Evolutionary conservation across 768 basidiomycete species (phyloP).

Genomic region (Naganishia kalamii): DNA sequence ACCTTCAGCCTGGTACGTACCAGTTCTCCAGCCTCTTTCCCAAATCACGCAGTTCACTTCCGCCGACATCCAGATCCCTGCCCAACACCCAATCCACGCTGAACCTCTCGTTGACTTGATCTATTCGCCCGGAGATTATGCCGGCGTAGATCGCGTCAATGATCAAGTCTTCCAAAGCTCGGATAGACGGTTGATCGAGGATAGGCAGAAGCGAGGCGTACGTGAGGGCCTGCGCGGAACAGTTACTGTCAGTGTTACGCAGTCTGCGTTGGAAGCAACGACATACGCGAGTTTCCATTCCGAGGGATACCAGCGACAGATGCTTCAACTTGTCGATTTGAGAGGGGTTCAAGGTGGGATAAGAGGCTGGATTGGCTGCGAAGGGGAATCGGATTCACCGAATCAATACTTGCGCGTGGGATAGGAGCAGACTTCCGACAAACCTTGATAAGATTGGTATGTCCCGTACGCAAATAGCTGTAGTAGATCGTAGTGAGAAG

Average conservation of each 20-base stretch:
- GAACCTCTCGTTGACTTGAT: slow-evolving; percentile 58
- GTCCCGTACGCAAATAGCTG: slow-evolving; percentile 87
- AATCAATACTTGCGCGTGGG: background rate
- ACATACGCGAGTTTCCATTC: slow-evolving; percentile 67
- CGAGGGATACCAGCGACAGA: slow-evolving; percentile 80
- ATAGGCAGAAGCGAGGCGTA: slow-evolving; percentile 65
- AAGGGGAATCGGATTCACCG: background rate
- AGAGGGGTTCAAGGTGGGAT: slow-evolving; percentile 63
- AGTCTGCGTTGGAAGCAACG: background rate
- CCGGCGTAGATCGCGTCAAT: slow-evolving; percentile 94
- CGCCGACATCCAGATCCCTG: slow-evolving; percentile 57
- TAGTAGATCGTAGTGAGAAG: slow-evolving; percentile 60
- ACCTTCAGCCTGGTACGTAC: slow-evolving; percentile 29
- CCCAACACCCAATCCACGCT: slow-evolving; percentile 92
- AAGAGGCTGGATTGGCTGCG: slow-evolving; percentile 60
- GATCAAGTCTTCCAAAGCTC: slow-evolving; percentile 90
- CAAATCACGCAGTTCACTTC: slow-evolving; percentile 25
- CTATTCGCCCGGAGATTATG: slow-evolving; percentile 78
- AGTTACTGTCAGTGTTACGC: background rate
- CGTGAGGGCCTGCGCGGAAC: slow-evolving; percentile 51
- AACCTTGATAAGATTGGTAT: slow-evolving; percentile 5
- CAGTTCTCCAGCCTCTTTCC: slow-evolving; percentile 35
- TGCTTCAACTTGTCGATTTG: slow-evolving; percentile 87
- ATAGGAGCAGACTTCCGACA: background rate
- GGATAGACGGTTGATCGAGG: slow-evolving; percentile 69